These are phyloP conservation scores for Chrysosporium keratinophilum DNA, from an alignment of 2,329 filamentous ascomycete genomes.

Conservation along the genomic window DNA sequence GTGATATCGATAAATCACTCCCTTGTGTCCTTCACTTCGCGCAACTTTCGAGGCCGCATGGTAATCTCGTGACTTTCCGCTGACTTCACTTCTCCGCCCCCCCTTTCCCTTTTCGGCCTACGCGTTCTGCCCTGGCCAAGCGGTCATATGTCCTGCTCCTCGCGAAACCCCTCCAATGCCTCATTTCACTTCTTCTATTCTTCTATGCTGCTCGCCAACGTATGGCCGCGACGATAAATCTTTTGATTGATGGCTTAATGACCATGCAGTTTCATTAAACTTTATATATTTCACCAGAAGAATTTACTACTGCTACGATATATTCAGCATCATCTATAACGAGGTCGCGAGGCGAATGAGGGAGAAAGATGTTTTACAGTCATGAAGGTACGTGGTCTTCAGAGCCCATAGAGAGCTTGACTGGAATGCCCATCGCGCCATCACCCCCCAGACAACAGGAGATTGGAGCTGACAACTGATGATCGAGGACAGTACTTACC, in stretches of 20 bases:
- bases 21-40: background rate
- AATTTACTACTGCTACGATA: background rate
- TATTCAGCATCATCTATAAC: background rate
- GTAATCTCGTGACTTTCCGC: constrained; percentile 4
- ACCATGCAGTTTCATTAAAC: background rate
- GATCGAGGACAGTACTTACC: constrained; percentile 54
- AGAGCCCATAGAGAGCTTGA: background rate
- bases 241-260: background rate
- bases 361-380: constrained; percentile 72
- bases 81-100: background rate
- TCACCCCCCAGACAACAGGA: background rate
- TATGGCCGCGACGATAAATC: background rate
- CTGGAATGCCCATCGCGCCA: background rate
- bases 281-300: background rate
- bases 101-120: constrained; percentile 9
- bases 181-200: constrained; percentile 6
- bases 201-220: background rate
- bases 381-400: constrained; percentile 62
- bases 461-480: background rate
- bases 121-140: background rate
- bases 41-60: background rate
- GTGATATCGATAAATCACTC: background rate
- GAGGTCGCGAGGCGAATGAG: background rate
- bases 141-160: background rate
- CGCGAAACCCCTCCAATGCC: background rate